Percentiles rank a stretch among this genome's conserved stretches.
phyloP scores from a whole-genome alignment of 2,329 filamentous ascomycete genomes.

The Simplicillium aogashimaense region DNA sequence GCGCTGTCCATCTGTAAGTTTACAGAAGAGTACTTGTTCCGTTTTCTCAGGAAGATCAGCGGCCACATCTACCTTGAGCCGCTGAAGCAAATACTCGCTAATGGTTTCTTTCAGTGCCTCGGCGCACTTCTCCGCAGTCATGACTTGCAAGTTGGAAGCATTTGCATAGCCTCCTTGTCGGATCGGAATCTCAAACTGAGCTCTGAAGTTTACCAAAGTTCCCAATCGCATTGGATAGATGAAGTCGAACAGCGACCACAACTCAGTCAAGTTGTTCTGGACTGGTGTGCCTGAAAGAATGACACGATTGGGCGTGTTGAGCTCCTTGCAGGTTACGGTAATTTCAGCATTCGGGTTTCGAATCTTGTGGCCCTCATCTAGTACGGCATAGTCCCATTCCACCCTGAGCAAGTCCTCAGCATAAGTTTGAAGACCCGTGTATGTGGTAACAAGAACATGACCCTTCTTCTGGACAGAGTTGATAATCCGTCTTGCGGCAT shows the following conservation, averaged over 20 bases:
- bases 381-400: constrained; percentile 85
- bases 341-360: constrained; percentile 93
- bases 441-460: constrained; percentile 91
- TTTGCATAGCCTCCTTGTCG: constrained; percentile 89
- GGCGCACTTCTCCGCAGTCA: constrained; percentile 89
- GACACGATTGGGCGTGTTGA: constrained; percentile 80
- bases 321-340: constrained; percentile 88
- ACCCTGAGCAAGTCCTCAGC: constrained; percentile 70
- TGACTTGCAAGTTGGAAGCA: constrained; percentile 84
- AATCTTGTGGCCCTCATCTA: constrained; percentile 98
- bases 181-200: constrained; percentile 90
- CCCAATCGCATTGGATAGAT: constrained; percentile 94
- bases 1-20: constrained; percentile 68
- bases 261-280: constrained; percentile 89
- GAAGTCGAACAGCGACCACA: constrained; percentile 98
- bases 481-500: constrained; percentile 69
- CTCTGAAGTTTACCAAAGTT: constrained; percentile 80
- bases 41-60: constrained; percentile 91
- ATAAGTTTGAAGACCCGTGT: constrained; percentile 91
- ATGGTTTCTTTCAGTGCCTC: constrained; percentile 91
- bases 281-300: constrained; percentile 96
- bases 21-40: constrained; percentile 93
- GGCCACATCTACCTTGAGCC: constrained; percentile 88
- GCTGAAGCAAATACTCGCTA: constrained; percentile 83
- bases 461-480: constrained; percentile 74